These are phyloP conservation scores for Lactifluus subvellereus DNA, from an alignment of 768 basidiomycete genomes.

Conservation along the genomic window DNA sequence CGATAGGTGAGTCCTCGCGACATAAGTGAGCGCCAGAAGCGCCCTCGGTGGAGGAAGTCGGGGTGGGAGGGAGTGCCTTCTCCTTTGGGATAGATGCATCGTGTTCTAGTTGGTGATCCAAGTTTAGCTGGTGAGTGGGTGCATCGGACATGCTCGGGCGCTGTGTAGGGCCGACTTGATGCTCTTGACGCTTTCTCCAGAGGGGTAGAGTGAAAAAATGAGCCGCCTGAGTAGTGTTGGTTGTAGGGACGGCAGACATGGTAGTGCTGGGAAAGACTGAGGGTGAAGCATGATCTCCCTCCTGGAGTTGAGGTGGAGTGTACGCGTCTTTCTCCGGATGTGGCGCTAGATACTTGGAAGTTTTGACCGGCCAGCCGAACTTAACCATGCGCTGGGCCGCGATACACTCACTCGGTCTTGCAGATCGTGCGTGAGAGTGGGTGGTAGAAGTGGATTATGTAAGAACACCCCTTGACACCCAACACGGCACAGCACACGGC, in stretches of 20 bases:
- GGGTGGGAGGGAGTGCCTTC: conserved; percentile 34
- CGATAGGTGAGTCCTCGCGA: not conserved
- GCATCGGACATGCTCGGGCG: conserved; percentile 30
- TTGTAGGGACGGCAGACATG: conserved; percentile 25
- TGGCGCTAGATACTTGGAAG: conserved; percentile 4
- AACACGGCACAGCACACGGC: too few relatives aligned
- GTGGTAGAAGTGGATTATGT: not conserved
- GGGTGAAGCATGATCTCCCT: conserved; percentile 8
- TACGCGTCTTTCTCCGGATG: conserved; percentile 7
- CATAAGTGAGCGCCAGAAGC: conserved; percentile 6
- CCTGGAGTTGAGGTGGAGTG: conserved; percentile 4
- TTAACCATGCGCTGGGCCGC: conserved; percentile 16
- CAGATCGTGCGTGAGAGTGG: not conserved
- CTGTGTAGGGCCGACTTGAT: conserved; percentile 28
- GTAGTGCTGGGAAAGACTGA: conserved; percentile 9
- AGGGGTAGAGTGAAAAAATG: conserved; percentile 64
- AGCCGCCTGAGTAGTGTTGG: conserved; percentile 36
- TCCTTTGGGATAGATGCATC: conserved; percentile 15
- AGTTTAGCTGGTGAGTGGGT: conserved; percentile 27
- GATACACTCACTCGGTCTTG: not conserved
- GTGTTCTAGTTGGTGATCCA: conserved; percentile 4
- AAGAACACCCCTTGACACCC: not conserved
- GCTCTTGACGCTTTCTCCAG: conserved; percentile 51
- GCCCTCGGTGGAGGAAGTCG: conserved; percentile 24
- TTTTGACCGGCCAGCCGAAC: conserved; percentile 18